Base-by-base conservation (phyloP, 1,284 basidiomycete species). In the Rhodotorula glutinis region DNA sequence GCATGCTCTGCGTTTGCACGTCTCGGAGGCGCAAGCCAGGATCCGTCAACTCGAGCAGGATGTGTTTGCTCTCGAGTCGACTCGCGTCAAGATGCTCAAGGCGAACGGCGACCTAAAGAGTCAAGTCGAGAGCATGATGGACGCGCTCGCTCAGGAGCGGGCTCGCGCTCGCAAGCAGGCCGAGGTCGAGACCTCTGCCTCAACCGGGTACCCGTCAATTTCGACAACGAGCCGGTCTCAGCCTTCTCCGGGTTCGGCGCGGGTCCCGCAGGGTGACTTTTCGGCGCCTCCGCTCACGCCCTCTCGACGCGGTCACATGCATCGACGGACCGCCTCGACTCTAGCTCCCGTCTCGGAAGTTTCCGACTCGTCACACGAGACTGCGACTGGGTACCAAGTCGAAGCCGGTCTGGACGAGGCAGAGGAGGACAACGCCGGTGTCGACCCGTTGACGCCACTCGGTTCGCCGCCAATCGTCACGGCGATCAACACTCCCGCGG, bases 31-130 rank as follows among this genome's bases (percentile, higher is more conserved):
- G 1, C 67, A 67, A 21, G 65, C 63, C 10, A 57, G 67, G 47
- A 70, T 72, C 25, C 69, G 74, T 10, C 60, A 59, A 11, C 69
- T 75, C 59, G 75, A 75, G 46, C 61, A 72, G 30, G 60, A 66
- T 21, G 49, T 65, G 25, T 73, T 73, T 56, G 51, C 67, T 13
- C 65, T 66, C 27, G 68, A 73, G 16, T 60, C 62, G 30, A 52
- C 61, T 4, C 47, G 69, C 3, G 30, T 66, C 64, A 63, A 66
- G 62, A 65, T 71, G 62, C 59, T 66, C 57, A 73, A 71, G 51
- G 57, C 58, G 14, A 72, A 72, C 54, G 70, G 70, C 16, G 72
- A 73, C 57, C 62, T 70, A 49, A 72, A 74, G 61, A 54, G 55
- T 40, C 71, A 70, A 56, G 62, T 72, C 53, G 71, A 72, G 38